Conservation (phyloP, 2,329 filamentous ascomycete genomes). For the Pestalotiopsis sp. region DNA sequence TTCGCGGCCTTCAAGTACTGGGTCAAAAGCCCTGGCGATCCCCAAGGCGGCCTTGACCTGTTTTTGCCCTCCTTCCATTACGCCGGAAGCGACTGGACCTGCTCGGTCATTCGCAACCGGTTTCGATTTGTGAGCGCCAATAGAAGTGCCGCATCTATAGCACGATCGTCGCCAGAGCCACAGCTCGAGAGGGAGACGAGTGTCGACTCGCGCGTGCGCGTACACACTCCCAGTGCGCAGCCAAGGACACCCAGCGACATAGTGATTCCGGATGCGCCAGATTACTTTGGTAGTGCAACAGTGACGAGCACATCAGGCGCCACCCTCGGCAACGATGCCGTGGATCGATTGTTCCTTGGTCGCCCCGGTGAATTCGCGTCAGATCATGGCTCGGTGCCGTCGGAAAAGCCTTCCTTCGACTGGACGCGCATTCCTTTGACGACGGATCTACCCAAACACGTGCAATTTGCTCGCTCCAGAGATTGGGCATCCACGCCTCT, state of each 20-base stretch:
- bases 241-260: constrained; percentile 36
- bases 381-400: constrained; percentile 19
- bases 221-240: constrained; percentile 36
- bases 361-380: constrained; percentile 23
- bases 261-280: constrained; percentile 26
- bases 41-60: constrained; percentile 54
- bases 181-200: constrained; percentile 38
- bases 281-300: constrained; percentile 31
- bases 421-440: constrained; percentile 75
- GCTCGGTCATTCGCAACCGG: constrained; percentile 68
- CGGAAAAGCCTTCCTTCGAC: constrained; percentile 66
- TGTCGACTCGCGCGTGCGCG: constrained; percentile 37
- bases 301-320: constrained; percentile 21
- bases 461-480: constrained; percentile 70
- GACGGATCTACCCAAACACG: constrained; percentile 67
- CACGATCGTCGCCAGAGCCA: constrained; percentile 41
- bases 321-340: constrained; percentile 23
- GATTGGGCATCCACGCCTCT: constrained; percentile 76
- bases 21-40: constrained; percentile 59
- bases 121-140: constrained; percentile 70
- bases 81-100: constrained; percentile 70
- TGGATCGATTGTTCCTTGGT: constrained; percentile 22
- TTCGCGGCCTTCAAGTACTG: constrained; percentile 71
- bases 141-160: constrained; percentile 37
- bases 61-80: constrained; percentile 60